These are phyloP conservation scores for Blattamonas nauphoetae DNA, from an alignment of 78 protist genomes.

Conservation along the genomic window DNA sequence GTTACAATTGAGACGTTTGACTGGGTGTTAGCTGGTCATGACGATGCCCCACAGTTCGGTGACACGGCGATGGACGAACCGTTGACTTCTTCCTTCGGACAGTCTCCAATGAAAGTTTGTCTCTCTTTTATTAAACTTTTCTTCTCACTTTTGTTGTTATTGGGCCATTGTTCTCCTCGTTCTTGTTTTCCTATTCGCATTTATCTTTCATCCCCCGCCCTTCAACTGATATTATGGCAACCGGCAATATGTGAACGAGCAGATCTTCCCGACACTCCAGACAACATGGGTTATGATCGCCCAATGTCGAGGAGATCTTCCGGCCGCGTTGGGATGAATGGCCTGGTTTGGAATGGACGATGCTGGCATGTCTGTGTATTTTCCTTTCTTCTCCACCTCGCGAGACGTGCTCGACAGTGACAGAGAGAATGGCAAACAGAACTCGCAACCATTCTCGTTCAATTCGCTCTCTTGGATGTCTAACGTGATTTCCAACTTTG, in stretches of 20 bases:
- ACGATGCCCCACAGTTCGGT: too few species aligned
- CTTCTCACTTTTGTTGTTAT: too few species aligned
- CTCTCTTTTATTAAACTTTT: too few species aligned
- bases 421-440: too few species aligned
- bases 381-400: neutral
- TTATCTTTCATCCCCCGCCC: too few species aligned
- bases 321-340: neutral
- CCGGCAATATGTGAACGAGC: conserved; percentile 24
- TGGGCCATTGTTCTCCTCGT: too few species aligned
- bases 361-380: neutral
- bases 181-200: too few species aligned
- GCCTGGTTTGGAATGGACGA: conserved; percentile 6
- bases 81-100: too few species aligned
- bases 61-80: too few species aligned
- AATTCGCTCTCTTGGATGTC: neutral
- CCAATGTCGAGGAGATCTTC: conserved; percentile 9
- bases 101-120: too few species aligned
- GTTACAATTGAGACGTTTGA: too few species aligned
- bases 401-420: neutral
- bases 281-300: conserved; percentile 31
- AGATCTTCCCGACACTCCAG: conserved; percentile 16
- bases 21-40: too few species aligned
- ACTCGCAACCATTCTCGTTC: neutral
- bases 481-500: conserved; percentile 1
- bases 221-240: conserved; percentile 1